Base-by-base conservation (phyloP, 1,139 yeast genomes). In the Debaryomyces nepalensis region DNA sequence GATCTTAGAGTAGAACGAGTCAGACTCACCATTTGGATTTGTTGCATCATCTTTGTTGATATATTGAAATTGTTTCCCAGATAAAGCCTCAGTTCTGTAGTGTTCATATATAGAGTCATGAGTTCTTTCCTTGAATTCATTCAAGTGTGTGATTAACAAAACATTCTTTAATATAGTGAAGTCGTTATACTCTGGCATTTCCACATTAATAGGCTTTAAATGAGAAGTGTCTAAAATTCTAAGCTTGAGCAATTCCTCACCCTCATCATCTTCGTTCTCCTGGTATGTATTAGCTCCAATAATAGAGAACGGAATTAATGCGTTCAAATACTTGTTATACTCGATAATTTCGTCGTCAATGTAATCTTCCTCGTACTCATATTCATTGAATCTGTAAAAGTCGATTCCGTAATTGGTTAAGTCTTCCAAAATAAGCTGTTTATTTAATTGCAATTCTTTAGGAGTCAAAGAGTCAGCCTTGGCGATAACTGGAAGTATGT, bases 81-180 rank as follows among this genome's bases (percentile, higher is more conserved):
- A 68, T 53, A 81, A 72, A 39, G 77, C 84, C 52, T 79, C 81
- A n/a, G 88, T 82, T 70, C 93, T 79, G 61, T 82, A 85, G 52
- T 76, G 74, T 61, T 85, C 91, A 62, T 85, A 85, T 47, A 84
- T 72, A 43, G 74, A 68, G 44, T 80, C 80, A 55, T 83, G 88
- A 5, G 91, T 84, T 38, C 77, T 66, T 51, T 84, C 89, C 61
- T 84, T 84, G 54, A 85, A 77, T 51, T 85, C 91, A 59, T 84
- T 86, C 56, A 85, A 70, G 61, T 85, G 91, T n/a, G 91, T 84
- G 32, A 87, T 87, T 50, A 85, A 71, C 47, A 85, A 63, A 5
- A 84, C 83, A 45, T 84, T 81, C 61, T 82, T 83, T 59, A 85
- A 73, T 42, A 77, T 71, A 9, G 84, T 73, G 55, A 84, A 84